Percentiles rank a stretch among this genome's conserved stretches.
These are phyloP conservation scores for Echium plantagineum DNA, from an alignment of 257 asterid species.

Conservation along the genomic window DNA sequence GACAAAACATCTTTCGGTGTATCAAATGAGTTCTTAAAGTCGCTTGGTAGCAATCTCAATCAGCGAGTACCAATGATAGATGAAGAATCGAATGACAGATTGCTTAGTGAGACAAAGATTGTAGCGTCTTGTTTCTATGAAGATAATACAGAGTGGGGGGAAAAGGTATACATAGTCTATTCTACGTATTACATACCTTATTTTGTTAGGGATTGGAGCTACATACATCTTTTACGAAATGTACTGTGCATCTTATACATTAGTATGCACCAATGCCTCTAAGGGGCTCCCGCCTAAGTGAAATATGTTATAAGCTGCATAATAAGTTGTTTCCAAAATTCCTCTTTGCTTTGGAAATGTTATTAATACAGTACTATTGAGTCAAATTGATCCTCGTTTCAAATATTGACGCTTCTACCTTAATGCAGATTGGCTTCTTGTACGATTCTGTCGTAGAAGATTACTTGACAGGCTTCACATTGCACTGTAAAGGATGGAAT, in stretches of 20 bases:
- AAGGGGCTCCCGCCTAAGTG: no score
- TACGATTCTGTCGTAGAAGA: slow-evolving; percentile 43
- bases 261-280: no score
- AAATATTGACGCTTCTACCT: background rate
- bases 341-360: no score
- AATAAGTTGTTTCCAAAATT: no score
- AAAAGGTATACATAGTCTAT: slow-evolving; percentile 17
- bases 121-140: slow-evolving; percentile 38
- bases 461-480: slow-evolving; percentile 27
- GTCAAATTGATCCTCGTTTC: no score
- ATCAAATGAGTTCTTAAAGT: slow-evolving; percentile 37
- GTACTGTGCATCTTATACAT: no score
- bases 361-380: no score
- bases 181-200: no score
- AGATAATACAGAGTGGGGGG: slow-evolving; percentile 37
- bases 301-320: no score
- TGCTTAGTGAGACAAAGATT: background rate
- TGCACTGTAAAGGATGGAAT: slow-evolving; percentile 53
- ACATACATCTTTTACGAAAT: no score
- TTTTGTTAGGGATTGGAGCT: no score
- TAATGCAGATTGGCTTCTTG: slow-evolving; percentile 43
- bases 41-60: slow-evolving; percentile 16
- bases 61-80: background rate
- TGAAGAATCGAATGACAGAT: background rate
- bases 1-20: slow-evolving; percentile 33